phyloP scores from a whole-genome alignment of 352 stramenopile species.

The Globisporangium nagaii region DNA sequence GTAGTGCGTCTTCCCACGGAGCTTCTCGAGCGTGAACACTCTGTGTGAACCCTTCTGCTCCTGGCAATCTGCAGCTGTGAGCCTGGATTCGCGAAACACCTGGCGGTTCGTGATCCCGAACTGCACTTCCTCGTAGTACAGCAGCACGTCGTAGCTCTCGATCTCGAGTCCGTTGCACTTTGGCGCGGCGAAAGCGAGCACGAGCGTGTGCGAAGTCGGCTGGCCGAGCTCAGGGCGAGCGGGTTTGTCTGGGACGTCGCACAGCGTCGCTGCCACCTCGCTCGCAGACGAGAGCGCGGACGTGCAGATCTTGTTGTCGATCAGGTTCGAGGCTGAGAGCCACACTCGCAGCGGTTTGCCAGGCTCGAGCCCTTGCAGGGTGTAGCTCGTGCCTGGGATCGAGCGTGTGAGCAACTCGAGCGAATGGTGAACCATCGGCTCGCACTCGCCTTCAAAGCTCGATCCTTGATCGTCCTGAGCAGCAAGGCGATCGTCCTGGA shows the following conservation, averaged over 20 bases:
- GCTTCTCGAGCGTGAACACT: constrained; percentile 21
- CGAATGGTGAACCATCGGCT: not conserved
- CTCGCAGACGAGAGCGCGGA: constrained; percentile 42
- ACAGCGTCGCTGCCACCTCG: constrained; percentile 26
- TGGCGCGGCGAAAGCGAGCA: constrained; percentile 29
- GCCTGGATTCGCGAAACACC: constrained; percentile 29
- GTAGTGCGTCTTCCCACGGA: constrained; percentile 43
- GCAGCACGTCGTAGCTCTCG: constrained; percentile 29
- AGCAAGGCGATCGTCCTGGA: constrained; percentile 13
- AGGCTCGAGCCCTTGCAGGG: constrained; percentile 27
- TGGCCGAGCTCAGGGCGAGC: constrained; percentile 17
- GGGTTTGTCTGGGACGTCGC: constrained; percentile 41
- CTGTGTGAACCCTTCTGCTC: not conserved
- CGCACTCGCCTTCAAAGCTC: not conserved
- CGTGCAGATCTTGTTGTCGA: constrained; percentile 44
- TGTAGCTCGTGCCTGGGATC: constrained; percentile 46
- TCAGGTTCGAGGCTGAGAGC: constrained; percentile 56
- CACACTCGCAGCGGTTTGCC: constrained; percentile 33
- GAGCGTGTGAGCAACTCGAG: constrained; percentile 41
- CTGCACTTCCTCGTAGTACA: constrained; percentile 51
- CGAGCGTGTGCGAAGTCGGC: constrained; percentile 33
- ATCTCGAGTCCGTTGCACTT: constrained; percentile 52
- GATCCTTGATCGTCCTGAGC: no score
- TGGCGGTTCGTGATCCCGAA: constrained; percentile 46
- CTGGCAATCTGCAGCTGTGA: constrained; percentile 19